phyloP scores from a whole-genome alignment of 163 green algal genomes.

The Chlamydomonas reinhardtii region DNA sequence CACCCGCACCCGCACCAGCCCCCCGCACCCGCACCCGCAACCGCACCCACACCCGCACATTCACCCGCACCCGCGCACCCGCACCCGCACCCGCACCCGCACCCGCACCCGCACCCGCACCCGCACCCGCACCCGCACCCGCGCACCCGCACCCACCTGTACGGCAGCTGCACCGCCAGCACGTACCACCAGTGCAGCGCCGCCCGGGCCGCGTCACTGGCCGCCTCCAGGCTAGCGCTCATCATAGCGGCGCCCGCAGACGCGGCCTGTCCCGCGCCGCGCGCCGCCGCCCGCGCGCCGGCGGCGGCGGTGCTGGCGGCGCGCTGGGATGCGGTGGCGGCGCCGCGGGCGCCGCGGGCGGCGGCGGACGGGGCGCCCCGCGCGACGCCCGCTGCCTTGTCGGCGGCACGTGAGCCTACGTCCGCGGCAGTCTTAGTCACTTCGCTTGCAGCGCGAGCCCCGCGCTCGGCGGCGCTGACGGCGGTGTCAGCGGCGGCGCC shows the following conservation, averaged over 20 bases:
- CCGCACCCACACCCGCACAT: too few relatives aligned
- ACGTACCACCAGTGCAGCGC: constrained; percentile 28
- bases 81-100: neutral
- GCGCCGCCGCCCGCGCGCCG: neutral
- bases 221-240: neutral
- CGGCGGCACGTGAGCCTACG: too few relatives aligned
- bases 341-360: too few relatives aligned
- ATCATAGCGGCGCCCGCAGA: neutral
- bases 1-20: too few relatives aligned
- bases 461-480: too few relatives aligned
- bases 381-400: neutral
- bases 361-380: neutral
- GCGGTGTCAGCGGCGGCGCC: neutral
- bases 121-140: neutral
- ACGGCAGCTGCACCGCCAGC: constrained; percentile 11
- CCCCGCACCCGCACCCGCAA: too few relatives aligned
- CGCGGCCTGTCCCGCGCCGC: neutral
- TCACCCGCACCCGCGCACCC: too few relatives aligned
- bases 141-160: neutral
- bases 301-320: neutral
- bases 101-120: neutral
- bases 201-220: neutral
- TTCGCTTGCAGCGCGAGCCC: too few relatives aligned
- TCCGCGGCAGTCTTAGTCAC: too few relatives aligned
- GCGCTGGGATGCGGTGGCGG: neutral